phyloP scores from a whole-genome alignment of 2,329 filamentous ascomycete genomes.

The Aureobasidium sp. region DNA sequence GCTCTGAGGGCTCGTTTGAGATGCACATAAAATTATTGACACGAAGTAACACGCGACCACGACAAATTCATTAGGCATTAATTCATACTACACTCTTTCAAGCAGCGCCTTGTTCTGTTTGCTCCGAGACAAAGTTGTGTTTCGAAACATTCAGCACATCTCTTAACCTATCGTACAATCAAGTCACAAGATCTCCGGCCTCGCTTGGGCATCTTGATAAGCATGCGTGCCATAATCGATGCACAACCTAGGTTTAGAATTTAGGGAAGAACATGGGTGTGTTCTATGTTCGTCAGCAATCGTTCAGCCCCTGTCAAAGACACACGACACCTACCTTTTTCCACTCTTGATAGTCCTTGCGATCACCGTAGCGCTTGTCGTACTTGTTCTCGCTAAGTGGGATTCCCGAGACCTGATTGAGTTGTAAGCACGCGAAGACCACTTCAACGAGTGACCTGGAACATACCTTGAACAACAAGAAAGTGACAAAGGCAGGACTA shows the following conservation, averaged over 20 bases:
- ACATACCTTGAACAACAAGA: conserved; percentile 56
- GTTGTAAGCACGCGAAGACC: background rate
- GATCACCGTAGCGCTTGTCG: conserved; percentile 55
- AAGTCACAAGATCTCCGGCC: background rate
- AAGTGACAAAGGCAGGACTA: conserved; percentile 58
- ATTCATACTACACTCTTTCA: background rate
- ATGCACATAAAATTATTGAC: background rate
- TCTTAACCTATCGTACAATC: background rate
- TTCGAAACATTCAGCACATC: no score
- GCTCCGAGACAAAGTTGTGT: background rate
- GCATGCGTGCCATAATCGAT: background rate
- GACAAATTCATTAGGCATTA: conserved; percentile 9
- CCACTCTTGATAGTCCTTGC: conserved; percentile 61
- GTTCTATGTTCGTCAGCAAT: conserved; percentile 34
- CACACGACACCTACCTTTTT: conserved; percentile 31
- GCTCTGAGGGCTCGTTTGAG: background rate
- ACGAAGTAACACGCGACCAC: conserved; percentile 10
- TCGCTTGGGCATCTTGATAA: background rate
- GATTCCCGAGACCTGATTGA: conserved; percentile 43
- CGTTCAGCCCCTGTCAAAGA: background rate
- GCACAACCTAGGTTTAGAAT: conserved; percentile 30
- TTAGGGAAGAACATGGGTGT: conserved; percentile 60
- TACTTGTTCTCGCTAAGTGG: conserved; percentile 64
- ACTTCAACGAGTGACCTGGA: background rate
- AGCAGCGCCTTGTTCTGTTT: background rate